These are phyloP conservation scores for Podila clonocystis DNA, from an alignment of 192 early-diverging fungal genomes.

Conservation along the genomic window DNA sequence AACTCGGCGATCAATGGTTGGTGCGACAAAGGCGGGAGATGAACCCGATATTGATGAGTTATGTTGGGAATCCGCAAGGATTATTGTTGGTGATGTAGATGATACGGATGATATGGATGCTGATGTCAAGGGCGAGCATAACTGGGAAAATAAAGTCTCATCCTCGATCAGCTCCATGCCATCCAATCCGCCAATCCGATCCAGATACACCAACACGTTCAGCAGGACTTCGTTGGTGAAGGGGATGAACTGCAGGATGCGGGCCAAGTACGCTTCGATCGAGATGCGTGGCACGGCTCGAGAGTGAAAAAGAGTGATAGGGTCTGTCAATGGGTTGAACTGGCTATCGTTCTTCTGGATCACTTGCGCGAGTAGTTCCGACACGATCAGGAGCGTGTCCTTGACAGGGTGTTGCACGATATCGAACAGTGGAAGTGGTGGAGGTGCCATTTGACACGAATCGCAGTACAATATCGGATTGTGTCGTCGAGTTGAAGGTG, in stretches of 20 bases:
- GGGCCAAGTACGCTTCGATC: constrained; percentile 69
- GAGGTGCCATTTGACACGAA: neutral
- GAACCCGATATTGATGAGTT: neutral
- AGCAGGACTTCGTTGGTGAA: constrained; percentile 74
- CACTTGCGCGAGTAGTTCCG: constrained; percentile 53
- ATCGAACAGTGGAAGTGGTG: constrained; percentile 21
- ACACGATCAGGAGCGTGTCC: constrained; percentile 58
- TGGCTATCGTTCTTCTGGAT: constrained; percentile 55
- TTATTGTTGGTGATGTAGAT: neutral
- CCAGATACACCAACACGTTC: constrained; percentile 75
- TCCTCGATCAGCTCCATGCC: constrained; percentile 29
- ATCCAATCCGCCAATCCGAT: constrained; percentile 64
- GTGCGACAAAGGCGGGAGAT: neutral
- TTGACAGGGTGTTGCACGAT: constrained; percentile 56
- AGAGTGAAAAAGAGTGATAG: constrained; percentile 75
- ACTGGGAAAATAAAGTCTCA: neutral
- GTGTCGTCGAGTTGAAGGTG: neutral
- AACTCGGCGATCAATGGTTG: constrained; percentile 1
- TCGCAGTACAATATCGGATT: neutral
- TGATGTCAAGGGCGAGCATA: neutral
- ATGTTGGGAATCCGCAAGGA: neutral
- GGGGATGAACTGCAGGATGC: constrained; percentile 75
- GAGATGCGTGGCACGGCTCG: constrained; percentile 72
- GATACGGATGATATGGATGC: neutral
- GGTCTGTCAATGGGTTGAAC: constrained; percentile 23